Percentiles rank a stretch among this genome's conserved stretches.
Evolutionary conservation across 352 stramenopile genomes (phyloP).

Genomic region (Globisporangium yorkense): DNA sequence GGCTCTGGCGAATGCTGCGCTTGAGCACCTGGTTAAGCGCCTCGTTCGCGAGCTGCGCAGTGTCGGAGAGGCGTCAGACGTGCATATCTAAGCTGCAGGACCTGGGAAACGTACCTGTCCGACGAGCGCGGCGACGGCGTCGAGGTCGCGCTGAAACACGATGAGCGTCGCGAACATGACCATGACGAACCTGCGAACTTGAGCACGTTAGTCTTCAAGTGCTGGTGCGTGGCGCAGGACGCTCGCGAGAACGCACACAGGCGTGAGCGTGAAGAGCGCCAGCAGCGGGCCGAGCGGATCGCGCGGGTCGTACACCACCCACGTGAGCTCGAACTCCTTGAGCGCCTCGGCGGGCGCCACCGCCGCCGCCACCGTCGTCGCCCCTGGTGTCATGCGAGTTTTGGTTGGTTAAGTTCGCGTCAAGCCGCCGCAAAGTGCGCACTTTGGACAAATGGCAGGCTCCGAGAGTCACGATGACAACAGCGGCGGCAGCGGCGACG

Average conservation of each 20-base stretch:
- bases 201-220: neutral
- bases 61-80: neutral
- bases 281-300: constrained; percentile 62
- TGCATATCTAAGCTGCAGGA: too few species aligned
- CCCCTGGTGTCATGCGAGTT: neutral
- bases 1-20: constrained; percentile 59
- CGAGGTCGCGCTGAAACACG: constrained; percentile 71
- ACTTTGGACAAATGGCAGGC: neutral
- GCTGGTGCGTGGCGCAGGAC: too few species aligned
- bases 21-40: constrained; percentile 79
- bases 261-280: constrained; percentile 71
- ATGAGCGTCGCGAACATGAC: constrained; percentile 80
- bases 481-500: constrained; percentile 5
- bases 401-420: too few species aligned
- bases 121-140: constrained; percentile 62
- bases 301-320: constrained; percentile 74
- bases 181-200: constrained; percentile 59
- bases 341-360: constrained; percentile 19
- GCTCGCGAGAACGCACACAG: constrained; percentile 32
- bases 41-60: constrained; percentile 55
- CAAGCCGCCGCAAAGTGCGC: neutral
- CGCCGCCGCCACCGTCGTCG: neutral
- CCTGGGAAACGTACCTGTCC: constrained; percentile 37
- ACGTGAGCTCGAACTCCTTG: constrained; percentile 78
- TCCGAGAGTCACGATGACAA: neutral